Base-by-base conservation (phyloP, 2,329 filamentous ascomycete genomes). In the Huntiella bhutanensis region DNA sequence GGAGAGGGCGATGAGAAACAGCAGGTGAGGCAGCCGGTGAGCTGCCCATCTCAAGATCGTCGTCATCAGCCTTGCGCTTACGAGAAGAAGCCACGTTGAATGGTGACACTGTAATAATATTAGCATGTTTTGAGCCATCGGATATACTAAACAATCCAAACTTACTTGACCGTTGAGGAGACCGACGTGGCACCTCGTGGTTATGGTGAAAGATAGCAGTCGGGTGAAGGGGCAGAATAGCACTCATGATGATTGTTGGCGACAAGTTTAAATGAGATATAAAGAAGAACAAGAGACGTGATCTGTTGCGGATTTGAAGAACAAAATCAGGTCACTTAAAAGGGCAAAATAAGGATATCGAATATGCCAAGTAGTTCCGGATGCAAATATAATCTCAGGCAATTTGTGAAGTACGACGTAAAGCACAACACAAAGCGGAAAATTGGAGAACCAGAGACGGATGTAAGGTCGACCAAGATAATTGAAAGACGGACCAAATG, bases 21-120 rank as follows among this genome's bases (percentile, higher is more conserved):
- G 82, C 80, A 41, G 88, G 86, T 35, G 88, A 94, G 62, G 73
- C 78, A 50, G 75, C 73, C 5, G 88, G 87, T 34, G 88, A 95
- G 56, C 88, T 79, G 50, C 81, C 85, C 84, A 96, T 95, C 58
- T 86, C 84, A 59, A 87, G 82, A 52, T 88, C 83, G 44, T 80
- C 76, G 44, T 80, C 76, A 48, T 80, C 76, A 57, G 84, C 86
- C 70, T 96, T 96, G 63, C 91, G 80, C 70, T 96, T 96, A 54
- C 72, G 68, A 55, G 62, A 66, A 16, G 38, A 15, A 11, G 43
- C 41, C 69, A 76, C 75, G 58, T 60, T 69, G 50, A 71, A 68
- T 6, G 72, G 68, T 52, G 60, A 58, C 41, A 59, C 61, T 62
- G 42, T 10, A 38, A 13, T 5, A 22, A 33, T 11, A 10, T 46